Evolutionary conservation across 257 asterid species (phyloP).

Genomic region (Nicotiana obtusifolia): DNA sequence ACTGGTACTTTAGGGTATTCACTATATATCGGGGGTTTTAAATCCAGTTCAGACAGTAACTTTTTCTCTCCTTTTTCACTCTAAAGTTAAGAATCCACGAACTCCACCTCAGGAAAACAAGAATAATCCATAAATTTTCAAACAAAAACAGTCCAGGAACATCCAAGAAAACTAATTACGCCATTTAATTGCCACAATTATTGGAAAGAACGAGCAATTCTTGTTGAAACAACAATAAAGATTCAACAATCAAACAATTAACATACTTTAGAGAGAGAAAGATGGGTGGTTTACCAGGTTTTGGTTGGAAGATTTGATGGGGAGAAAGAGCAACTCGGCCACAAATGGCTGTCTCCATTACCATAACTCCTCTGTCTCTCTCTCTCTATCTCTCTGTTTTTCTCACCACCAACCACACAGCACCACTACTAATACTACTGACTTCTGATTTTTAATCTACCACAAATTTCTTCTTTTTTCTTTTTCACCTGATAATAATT

Average conservation of each 20-base stretch:
- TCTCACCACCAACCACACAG: neutral
- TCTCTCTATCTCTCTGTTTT: neutral
- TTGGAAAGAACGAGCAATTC: neutral
- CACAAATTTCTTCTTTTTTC: neutral
- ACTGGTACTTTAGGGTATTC: neutral
- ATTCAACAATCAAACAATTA: neutral
- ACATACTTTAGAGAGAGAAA: neutral
- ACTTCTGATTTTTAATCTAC: neutral
- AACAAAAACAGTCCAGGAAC: neutral
- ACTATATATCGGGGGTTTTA: neutral
- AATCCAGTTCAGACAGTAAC: neutral
- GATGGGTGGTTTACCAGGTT: slow-evolving; percentile 34
- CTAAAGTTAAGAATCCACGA: neutral
- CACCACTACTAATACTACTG: neutral
- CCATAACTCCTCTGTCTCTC: slow-evolving; percentile 3
- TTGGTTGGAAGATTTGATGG: slow-evolving; percentile 40
- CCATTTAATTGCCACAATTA: neutral
- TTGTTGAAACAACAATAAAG: neutral
- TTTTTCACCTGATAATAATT: neutral
- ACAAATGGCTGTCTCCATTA: slow-evolving; percentile 70
- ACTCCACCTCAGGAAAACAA: neutral
- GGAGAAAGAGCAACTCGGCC: slow-evolving; percentile 60
- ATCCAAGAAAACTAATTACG: neutral
- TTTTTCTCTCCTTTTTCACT: neutral
- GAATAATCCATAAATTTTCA: neutral